Evolutionary conservation across 345 rosid species (phyloP), one percentile per base, ranked within the genome.

Genomic region (Firmiana major): DNA sequence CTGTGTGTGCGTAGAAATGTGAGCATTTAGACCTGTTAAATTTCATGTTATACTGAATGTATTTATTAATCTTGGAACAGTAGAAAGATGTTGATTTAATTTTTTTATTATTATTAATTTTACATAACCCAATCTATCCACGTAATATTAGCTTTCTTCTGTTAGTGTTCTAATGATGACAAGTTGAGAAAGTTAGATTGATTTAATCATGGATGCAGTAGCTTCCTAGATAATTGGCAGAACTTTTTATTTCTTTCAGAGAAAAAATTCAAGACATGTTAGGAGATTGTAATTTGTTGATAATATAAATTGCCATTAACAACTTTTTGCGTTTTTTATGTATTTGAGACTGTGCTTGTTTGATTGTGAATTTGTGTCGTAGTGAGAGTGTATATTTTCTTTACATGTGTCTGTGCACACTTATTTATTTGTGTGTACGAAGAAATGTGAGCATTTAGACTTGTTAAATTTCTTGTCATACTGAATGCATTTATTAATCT

Each of bases 31-130:
- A 38, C 24, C 43, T 26, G 59, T 26, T 34, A 21, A 53, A 54
- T n/a, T n/a, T 40, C 62, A 66, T 17, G 46, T 13, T 58, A 63
- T 26, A 9, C 58, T 76, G 22, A 73, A 43, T 75, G 76, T 24
- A 49, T 42, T 9, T 53, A 7, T 26, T 31, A 6, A 51, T 63
- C 45, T 53, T 84, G 48, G 58, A 79, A 73, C 88, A 96, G 34
- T 31, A 31, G 34, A 31, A 31, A 31, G 34, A 31, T 31, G 34
- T 31, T 31, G 34, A 31, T 31, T 31, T 3, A 3, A 31, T 5
- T 12, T 22, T 21, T 31, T 31, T 31, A 1, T 31, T 31, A 31
- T 31, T 31, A 1, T 31, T 1, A 31, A 1, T 31, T 45, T 67
- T 22, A n/a, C 34, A 13, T 67, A 22, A 43, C 19, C 17, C 34